Conservation (phyloP, 805 yeast genomes). For the Blastobotrys peoriensis region DNA sequence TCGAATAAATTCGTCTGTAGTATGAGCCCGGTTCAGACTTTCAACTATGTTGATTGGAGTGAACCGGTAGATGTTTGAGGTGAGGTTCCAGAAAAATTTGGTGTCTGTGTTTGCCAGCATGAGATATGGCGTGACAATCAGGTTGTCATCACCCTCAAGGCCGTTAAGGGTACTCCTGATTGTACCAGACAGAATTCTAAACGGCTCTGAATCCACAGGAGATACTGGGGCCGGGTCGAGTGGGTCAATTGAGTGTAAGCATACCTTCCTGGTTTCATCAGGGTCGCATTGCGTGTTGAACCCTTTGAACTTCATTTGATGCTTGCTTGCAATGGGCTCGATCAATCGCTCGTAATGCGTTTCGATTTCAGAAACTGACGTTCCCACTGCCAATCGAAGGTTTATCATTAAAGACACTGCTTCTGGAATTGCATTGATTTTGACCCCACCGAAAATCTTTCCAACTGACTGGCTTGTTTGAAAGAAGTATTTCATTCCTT, state of each 20-base stretch:
- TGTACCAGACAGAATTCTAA: conserved; percentile 50
- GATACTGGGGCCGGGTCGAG: conserved; percentile 43
- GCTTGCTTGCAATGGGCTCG: conserved; percentile 35
- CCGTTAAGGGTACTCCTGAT: background rate
- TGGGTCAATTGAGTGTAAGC: conserved; percentile 4
- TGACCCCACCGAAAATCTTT: conserved; percentile 61
- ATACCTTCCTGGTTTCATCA: background rate
- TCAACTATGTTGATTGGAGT: conserved; percentile 35
- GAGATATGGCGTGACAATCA: conserved; percentile 48
- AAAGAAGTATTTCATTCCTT: conserved; percentile 33
- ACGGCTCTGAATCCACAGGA: conserved; percentile 38
- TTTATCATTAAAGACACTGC: conserved; percentile 45
- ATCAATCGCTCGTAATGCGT: conserved; percentile 33
- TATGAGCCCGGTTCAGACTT: conserved; percentile 37
- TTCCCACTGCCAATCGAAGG: conserved; percentile 55
- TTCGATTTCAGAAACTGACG: conserved; percentile 37
- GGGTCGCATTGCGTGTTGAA: conserved; percentile 26
- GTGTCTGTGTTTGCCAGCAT: conserved; percentile 70
- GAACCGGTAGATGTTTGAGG: conserved; percentile 53
- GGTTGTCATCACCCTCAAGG: background rate
- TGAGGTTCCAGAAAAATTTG: conserved; percentile 53
- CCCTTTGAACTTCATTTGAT: conserved; percentile 30
- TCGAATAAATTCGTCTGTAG: conserved; percentile 50
- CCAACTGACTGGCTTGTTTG: conserved; percentile 60
- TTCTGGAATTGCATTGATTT: conserved; percentile 67